Base-by-base conservation (phyloP, 2,329 filamentous ascomycete species). In the Penicillium sp. region DNA sequence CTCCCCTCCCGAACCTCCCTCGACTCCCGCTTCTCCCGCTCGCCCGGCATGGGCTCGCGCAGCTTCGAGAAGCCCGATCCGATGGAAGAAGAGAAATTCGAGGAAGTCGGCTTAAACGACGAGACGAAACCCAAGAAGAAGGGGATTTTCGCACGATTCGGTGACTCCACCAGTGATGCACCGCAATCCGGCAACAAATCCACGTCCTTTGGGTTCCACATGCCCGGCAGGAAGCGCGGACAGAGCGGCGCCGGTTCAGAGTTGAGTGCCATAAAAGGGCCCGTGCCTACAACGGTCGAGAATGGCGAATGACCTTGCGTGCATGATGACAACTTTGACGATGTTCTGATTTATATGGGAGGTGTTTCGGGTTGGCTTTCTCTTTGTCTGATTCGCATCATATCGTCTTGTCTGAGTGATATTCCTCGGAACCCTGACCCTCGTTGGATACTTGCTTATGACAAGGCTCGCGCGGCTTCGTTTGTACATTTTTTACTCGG, bases 91-190 rank as follows among this genome's bases (percentile, higher is more conserved):
- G 88, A 95, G 63, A 77, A 77, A 12, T 96, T 97, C 60, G 92
- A 96, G 67, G 92, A 97, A 45, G 88, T 97, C 7, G 89, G 89
- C 3, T 75, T 97, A 40, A 82, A 84, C 50, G 91, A 95, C 57
- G 89, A 93, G 32, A 74, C 79, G 42, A 80, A 81, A 54, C 74
- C 79, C 13, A 90, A 89, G 75, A 91, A 89, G 74, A 84, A 83
- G 50, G 85, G 95, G 65, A 89, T 97, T 57, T 71, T 72, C 43
- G 80, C 89, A 42, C 84, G 87, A 57, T 90, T 96, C 63, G 86
- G 86, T 45, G 87, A 91, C 50, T 70, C 69, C 23, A 57, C 69
- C 20, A 57, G 50, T 29, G 70, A 70, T 38, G 63, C 71, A 13
- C 68, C 71, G 20, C 37, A 58, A 40, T 48, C 66, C 9, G 73